Evolutionary conservation across 352 stramenopile genomes (phyloP).

Genomic region (Globisporangium yorkense): DNA sequence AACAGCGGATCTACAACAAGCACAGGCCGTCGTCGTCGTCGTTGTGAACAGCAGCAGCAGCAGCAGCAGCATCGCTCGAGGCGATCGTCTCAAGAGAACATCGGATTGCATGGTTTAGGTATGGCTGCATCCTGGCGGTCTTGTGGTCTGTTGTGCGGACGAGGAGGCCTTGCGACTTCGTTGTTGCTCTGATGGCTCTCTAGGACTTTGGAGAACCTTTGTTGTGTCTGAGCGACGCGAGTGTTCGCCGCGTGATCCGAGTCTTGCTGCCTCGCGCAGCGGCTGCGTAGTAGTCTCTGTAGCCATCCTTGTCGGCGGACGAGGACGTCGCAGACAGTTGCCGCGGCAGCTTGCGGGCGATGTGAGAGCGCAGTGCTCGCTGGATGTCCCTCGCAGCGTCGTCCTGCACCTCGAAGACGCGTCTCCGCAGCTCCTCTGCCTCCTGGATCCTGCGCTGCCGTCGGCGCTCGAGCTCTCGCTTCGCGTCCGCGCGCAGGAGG

Average conservation of each 20-base stretch:
- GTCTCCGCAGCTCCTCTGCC: constrained; percentile 16
- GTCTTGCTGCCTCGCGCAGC: constrained; percentile 9
- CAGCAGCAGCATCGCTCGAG: not conserved
- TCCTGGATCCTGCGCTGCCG: constrained; percentile 17
- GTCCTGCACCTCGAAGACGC: constrained; percentile 10
- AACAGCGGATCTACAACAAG: too few species aligned
- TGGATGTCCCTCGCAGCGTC: constrained; percentile 41
- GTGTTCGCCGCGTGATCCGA: constrained; percentile 14
- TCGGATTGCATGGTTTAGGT: not conserved
- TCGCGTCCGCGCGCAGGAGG: constrained; percentile 22
- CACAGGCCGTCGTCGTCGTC: not conserved
- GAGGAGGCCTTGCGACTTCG: too few species aligned
- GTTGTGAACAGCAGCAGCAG: not conserved
- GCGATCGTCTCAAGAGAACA: not conserved
- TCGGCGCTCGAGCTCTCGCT: constrained; percentile 21
- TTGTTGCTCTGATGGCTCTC: too few species aligned
- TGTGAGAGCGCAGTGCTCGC: constrained; percentile 27
- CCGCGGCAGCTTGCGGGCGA: constrained; percentile 27
- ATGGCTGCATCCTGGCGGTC: too few species aligned
- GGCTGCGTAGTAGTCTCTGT: constrained; percentile 20
- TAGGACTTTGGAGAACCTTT: constrained; percentile 15
- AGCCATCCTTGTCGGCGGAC: constrained; percentile 21
- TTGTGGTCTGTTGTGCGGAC: too few species aligned
- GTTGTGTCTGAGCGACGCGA: constrained; percentile 19
- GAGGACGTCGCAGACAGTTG: constrained; percentile 27